A percentile compares a stretch with the other conserved stretches of the same genome.
These are phyloP conservation scores for Diaporthe australafricana DNA, from an alignment of 2,329 filamentous ascomycete genomes.

Conservation along the genomic window DNA sequence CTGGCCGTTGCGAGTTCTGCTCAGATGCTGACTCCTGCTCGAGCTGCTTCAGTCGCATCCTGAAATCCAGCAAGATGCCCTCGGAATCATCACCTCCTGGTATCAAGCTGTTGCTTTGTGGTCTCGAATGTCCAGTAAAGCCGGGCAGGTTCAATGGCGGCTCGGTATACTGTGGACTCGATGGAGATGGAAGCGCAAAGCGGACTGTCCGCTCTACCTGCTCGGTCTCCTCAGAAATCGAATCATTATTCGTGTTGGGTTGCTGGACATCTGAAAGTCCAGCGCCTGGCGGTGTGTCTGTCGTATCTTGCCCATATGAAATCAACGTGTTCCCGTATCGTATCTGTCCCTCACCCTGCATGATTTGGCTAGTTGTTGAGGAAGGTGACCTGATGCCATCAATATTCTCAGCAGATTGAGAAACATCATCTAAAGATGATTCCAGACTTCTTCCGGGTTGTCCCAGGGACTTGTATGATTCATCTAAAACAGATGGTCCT, in stretches of 20 bases:
- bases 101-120: neutral
- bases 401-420: neutral
- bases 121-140: neutral
- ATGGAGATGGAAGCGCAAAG: neutral
- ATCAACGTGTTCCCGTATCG: neutral
- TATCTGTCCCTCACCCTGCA: neutral
- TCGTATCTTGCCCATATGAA: neutral
- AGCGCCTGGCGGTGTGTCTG: neutral
- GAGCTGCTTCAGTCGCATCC: neutral
- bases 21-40: neutral
- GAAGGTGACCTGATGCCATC: neutral
- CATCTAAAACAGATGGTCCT: neutral
- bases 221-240: neutral
- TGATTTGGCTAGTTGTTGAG: neutral
- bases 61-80: neutral
- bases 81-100: neutral
- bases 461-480: neutral
- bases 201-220: neutral
- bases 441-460: neutral
- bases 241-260: neutral
- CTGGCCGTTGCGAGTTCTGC: neutral
- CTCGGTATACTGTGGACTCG: neutral
- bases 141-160: neutral
- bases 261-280: neutral
- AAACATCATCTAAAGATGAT: too few relatives aligned